Evolutionary conservation across 1,139 yeast genomes (phyloP).

Genomic region (Geotrichum klebahnii): DNA sequence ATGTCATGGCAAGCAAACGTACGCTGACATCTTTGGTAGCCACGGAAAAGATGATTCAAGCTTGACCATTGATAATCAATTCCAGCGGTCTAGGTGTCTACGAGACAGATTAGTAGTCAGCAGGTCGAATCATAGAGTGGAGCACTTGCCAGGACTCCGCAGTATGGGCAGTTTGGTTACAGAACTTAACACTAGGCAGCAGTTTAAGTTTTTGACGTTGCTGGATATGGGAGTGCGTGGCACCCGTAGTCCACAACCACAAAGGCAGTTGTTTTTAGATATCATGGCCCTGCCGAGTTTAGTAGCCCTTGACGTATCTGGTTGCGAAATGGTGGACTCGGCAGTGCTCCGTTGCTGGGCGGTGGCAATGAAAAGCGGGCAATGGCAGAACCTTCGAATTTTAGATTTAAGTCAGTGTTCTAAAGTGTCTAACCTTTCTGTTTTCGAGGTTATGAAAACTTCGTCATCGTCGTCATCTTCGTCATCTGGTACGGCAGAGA

Average conservation of each 20-base stretch:
- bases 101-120: conserved; percentile 16
- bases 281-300: conserved; percentile 24
- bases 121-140: conserved; percentile 22
- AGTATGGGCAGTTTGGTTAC: conserved; percentile 14
- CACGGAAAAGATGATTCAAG: neutral
- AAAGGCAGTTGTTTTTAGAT: conserved; percentile 21
- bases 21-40: conserved; percentile 8
- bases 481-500: too few relatives aligned
- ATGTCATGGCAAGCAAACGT: conserved; percentile 25
- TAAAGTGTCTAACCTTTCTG: neutral
- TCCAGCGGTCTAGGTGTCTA: conserved; percentile 13
- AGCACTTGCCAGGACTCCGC: conserved; percentile 15
- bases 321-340: conserved; percentile 19
- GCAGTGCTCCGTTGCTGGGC: conserved; percentile 27
- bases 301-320: conserved; percentile 29
- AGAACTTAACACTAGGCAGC: conserved; percentile 16
- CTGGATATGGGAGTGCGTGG: conserved; percentile 24
- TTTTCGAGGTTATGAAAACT: conserved; percentile 12
- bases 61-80: too few relatives aligned
- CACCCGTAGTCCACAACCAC: conserved; percentile 3
- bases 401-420: conserved; percentile 21
- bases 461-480: neutral
- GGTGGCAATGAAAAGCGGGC: conserved; percentile 27
- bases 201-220: conserved; percentile 22
- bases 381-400: conserved; percentile 26